Evolutionary conservation across 305 asterid species (phyloP), one percentile per base, ranked within the genome.

Genomic region (Stenogyne calaminthoides): DNA sequence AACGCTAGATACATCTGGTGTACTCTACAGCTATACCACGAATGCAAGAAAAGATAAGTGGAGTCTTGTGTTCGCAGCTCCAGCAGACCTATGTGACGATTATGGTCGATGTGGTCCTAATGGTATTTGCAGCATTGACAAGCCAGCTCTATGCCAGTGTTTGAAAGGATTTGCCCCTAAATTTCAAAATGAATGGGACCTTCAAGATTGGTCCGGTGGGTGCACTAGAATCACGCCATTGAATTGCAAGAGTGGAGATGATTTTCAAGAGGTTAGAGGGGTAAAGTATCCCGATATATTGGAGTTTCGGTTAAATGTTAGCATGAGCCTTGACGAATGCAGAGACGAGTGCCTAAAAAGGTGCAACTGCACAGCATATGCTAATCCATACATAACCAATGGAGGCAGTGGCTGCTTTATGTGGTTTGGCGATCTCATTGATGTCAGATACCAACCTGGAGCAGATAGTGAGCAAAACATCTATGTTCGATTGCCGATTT

Each of bases 381-480:
- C 87, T 36, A 74, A 76, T 72, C 60, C 84, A 2, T 76, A 75
- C 52, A 27, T 69, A 57, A 66, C 73, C 25, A 25, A 42, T 9
- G 87, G 71, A 46, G 79, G 77, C 19, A 69, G 25, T 52, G 84
- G 85, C 22, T 87, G 89, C 61, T 62, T 81, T 69, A 64, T 81
- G 67, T 87, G 89, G 91, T 87, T 67, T 44, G 81, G 77, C 12
- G 83, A 83, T 57, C 81, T 87, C 66, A 16, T 76, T 18, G 91
- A 87, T 71, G 75, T 72, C n/a, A 82, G 76, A 75, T 75, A 76
- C 32, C 62, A 27, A 36, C 20, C 32, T 27, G 62, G 11, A 6
- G 74, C 80, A 47, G 64, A 81, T n/a, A 56, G 51, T n/a, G 80
- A 63, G 63, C 83, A 84, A 55, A 74, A 64, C 52, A 57, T 84